A percentile compares a stretch with the other conserved stretches of the same genome.
phyloP scores from a whole-genome alignment of 768 basidiomycete species.

The Leccinum arenicola region DNA sequence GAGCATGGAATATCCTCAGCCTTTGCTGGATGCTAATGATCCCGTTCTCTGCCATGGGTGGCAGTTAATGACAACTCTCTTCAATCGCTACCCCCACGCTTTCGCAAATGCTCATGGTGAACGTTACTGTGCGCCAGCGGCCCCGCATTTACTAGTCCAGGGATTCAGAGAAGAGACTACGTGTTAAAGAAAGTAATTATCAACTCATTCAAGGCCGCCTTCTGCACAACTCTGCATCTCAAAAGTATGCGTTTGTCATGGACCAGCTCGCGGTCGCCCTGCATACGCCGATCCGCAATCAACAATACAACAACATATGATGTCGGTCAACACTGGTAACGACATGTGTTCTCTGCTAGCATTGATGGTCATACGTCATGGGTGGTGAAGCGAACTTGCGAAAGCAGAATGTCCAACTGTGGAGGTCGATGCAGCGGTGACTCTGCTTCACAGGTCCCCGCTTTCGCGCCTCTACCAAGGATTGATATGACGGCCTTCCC shows the following conservation, averaged over 20 bases:
- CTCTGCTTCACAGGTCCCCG: no score
- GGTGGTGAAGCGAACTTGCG: no score
- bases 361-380: no score
- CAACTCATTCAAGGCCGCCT: conserved; percentile 32
- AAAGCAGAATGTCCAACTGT: no score
- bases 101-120: conserved; percentile 36
- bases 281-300: no score
- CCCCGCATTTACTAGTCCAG: background rate
- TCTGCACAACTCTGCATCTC: conserved; percentile 26
- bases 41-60: conserved; percentile 35
- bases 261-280: conserved; percentile 39
- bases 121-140: conserved; percentile 18
- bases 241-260: conserved; percentile 44
- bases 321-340: no score
- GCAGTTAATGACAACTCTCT: conserved; percentile 31
- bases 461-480: no score
- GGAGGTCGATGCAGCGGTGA: no score
- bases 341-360: no score
- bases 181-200: conserved; percentile 9
- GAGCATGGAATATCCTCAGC: conserved; percentile 18
- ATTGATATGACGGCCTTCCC: no score
- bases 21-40: conserved; percentile 30
- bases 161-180: background rate
- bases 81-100: conserved; percentile 40
- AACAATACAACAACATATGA: no score